Conservation (phyloP, 345 rosid species). For the Acer campestre region DNA sequence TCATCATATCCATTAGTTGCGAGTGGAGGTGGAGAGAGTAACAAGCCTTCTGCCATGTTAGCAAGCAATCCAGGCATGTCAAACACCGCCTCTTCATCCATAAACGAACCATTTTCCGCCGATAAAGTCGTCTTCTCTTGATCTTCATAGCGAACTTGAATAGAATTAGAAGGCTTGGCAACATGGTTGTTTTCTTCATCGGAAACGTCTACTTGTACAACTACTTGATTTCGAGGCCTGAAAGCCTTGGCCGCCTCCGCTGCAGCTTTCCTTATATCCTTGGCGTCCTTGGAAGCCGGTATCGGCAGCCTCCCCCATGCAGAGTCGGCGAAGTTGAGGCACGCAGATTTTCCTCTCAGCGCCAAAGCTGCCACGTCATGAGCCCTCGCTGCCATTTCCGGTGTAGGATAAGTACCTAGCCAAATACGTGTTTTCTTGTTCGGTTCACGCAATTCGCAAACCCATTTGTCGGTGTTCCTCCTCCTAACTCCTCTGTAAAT, state of each 20-base stretch:
- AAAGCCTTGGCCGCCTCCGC: constrained; percentile 58
- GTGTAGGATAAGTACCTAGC: constrained; percentile 77
- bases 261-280: constrained; percentile 50
- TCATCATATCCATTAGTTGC: constrained; percentile 13
- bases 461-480: constrained; percentile 71
- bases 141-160: constrained; percentile 10
- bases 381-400: constrained; percentile 83
- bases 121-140: constrained; percentile 15
- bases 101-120: constrained; percentile 10
- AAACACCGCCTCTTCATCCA: constrained; percentile 45
- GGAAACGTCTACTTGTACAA: constrained; percentile 6
- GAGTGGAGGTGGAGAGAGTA: constrained; percentile 60
- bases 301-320: constrained; percentile 60
- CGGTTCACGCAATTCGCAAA: constrained; percentile 69
- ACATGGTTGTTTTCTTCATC: background rate
- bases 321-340: constrained; percentile 78
- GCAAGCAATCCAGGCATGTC: constrained; percentile 50
- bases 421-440: constrained; percentile 60
- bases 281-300: constrained; percentile 49
- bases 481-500: constrained; percentile 63
- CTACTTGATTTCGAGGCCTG: constrained; percentile 31
- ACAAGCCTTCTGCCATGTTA: constrained; percentile 65
- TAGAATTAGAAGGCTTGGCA: constrained; percentile 18
- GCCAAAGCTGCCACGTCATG: constrained; percentile 80
- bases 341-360: constrained; percentile 60